A percentile compares a stretch with the other conserved stretches of the same genome.
Conservation (phyloP, 2,329 filamentous ascomycete genomes). For the Curvularia sp. region DNA sequence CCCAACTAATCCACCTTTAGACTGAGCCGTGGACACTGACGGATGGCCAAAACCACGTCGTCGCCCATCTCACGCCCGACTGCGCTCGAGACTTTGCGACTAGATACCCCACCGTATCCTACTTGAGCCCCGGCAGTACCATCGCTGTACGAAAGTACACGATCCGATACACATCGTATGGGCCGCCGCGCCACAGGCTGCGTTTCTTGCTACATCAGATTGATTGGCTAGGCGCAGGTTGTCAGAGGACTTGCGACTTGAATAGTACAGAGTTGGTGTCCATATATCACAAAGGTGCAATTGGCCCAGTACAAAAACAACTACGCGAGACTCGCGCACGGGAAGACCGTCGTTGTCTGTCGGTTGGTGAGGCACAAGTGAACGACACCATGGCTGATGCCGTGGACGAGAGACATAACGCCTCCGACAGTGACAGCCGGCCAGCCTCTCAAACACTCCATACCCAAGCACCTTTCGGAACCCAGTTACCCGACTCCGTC, state of each 20-base stretch:
- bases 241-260: background rate
- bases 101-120: slow-evolving; percentile 8
- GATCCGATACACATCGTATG: slow-evolving; percentile 38
- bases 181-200: slow-evolving; percentile 30
- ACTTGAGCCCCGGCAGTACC: slow-evolving; percentile 9
- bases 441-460: slow-evolving; percentile 27
- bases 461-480: slow-evolving; percentile 35
- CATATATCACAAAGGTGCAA: slow-evolving; percentile 18
- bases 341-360: slow-evolving; percentile 31
- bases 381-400: slow-evolving; percentile 20
- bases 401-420: slow-evolving; percentile 1
- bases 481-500: slow-evolving; percentile 27
- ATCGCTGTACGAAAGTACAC: slow-evolving; percentile 36
- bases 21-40: slow-evolving; percentile 34
- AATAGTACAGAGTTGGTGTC: background rate
- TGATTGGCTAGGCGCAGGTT: slow-evolving; percentile 21
- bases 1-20: slow-evolving; percentile 20
- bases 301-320: slow-evolving; percentile 14
- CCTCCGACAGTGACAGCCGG: background rate
- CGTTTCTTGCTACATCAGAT: slow-evolving; percentile 32
- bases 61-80: slow-evolving; percentile 23
- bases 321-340: slow-evolving; percentile 22
- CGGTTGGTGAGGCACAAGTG: slow-evolving; percentile 1
- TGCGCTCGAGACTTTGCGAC: slow-evolving; percentile 20
- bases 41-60: slow-evolving; percentile 36